Percentiles rank a stretch among this genome's conserved stretches.
These are phyloP conservation scores for Pseudopyricularia javanii DNA, from an alignment of 2,329 filamentous ascomycete species.

Conservation along the genomic window DNA sequence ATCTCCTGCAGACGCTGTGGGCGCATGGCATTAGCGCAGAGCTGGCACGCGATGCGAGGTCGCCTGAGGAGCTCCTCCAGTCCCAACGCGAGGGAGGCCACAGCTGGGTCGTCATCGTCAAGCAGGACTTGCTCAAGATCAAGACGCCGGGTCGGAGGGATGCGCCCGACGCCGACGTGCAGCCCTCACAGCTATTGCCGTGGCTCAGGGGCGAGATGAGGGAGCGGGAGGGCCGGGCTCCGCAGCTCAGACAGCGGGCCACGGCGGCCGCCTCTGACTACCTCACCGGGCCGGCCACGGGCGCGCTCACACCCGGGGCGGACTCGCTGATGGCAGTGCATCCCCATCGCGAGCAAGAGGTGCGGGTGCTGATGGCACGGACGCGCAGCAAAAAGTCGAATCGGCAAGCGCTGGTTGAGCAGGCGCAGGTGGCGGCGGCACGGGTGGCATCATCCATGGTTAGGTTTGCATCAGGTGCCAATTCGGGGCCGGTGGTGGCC, in stretches of 20 bases:
- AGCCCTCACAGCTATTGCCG: conserved; percentile 56
- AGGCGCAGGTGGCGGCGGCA: conserved; percentile 48
- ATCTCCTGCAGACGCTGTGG: conserved; percentile 71
- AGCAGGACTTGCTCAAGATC: conserved; percentile 69
- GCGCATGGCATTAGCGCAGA: conserved; percentile 77
- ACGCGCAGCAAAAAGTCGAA: conserved; percentile 89
- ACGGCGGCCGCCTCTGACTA: not conserved
- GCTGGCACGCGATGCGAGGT: conserved; percentile 66
- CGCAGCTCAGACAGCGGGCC: not conserved
- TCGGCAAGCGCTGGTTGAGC: conserved; percentile 73
- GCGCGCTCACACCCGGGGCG: not conserved
- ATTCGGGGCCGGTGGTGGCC: conserved; percentile 61
- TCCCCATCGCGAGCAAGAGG: conserved; percentile 42
- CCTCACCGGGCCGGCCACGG: not conserved
- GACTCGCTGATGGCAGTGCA: conserved; percentile 1
- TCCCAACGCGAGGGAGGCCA: conserved; percentile 68
- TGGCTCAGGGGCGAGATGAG: conserved; percentile 77
- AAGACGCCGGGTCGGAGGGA: conserved; percentile 69
- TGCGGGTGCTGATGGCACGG: conserved; percentile 72
- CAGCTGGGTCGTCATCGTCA: conserved; percentile 81
- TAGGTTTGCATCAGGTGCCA: not conserved
- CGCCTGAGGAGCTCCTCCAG: conserved; percentile 65
- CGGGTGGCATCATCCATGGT: conserved; percentile 59
- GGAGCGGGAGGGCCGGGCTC: conserved; percentile 28
- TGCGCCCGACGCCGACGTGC: conserved; percentile 61